phyloP scores from a whole-genome alignment of 495 filamentous ascomycete species.

The Penicillium bovifimosum region DNA sequence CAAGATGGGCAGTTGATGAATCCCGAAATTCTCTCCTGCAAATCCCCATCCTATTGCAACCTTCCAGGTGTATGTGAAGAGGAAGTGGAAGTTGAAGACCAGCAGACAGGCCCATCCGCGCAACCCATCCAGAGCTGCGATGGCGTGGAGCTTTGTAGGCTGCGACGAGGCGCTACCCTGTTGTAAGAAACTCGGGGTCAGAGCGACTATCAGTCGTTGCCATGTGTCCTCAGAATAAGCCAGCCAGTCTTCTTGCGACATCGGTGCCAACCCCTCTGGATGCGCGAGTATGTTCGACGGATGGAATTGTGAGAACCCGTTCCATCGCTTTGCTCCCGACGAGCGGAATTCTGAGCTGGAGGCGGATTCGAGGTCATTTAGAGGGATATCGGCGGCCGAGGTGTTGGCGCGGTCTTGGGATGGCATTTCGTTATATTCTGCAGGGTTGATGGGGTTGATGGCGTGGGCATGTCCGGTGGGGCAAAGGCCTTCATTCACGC shows the following conservation, averaged over 20 bases:
- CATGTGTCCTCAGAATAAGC: conserved; percentile 22
- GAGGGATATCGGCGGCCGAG: conserved; percentile 26
- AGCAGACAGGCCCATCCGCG: conserved; percentile 48
- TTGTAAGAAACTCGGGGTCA: conserved; percentile 41
- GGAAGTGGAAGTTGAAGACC: conserved; percentile 51
- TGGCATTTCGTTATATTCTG: conserved; percentile 13
- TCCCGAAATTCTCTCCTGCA: conserved; percentile 44
- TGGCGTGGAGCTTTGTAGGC: conserved; percentile 35
- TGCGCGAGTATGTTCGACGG: conserved; percentile 29
- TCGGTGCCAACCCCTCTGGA: conserved; percentile 14
- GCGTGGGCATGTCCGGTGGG: not conserved
- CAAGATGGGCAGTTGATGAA: conserved; percentile 60
- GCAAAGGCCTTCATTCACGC: not conserved
- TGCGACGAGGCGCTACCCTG: conserved; percentile 29
- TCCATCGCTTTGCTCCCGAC: conserved; percentile 17
- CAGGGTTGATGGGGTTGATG: not conserved
- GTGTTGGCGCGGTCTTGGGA: conserved; percentile 16
- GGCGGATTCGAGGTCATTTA: conserved; percentile 30
- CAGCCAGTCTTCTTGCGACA: conserved; percentile 29
- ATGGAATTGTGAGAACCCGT: conserved; percentile 23
- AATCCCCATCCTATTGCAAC: conserved; percentile 45
- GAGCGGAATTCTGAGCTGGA: not conserved
- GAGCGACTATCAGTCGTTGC: conserved; percentile 29
- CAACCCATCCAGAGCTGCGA: conserved; percentile 46
- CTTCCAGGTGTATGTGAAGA: conserved; percentile 47